Evolutionary conservation across 768 basidiomycete genomes (phyloP).

Genomic region (Boletus vermiculosoides): DNA sequence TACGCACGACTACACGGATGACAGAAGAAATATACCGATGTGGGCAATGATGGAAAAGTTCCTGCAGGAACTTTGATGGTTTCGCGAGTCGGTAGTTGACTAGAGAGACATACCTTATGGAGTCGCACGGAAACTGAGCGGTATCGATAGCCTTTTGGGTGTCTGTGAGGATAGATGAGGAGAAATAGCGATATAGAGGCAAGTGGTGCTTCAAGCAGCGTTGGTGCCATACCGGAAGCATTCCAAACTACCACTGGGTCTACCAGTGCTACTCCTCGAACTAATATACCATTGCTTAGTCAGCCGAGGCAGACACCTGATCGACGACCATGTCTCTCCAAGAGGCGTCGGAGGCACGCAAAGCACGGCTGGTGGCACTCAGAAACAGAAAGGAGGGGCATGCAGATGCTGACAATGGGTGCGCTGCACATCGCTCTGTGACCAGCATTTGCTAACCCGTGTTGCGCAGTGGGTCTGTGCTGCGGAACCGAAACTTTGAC

Average conservation of each 20-base stretch:
- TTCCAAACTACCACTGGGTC: conserved; percentile 10
- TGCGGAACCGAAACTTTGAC: conserved; percentile 85
- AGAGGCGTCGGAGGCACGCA: conserved; percentile 77
- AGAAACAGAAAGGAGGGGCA: conserved; percentile 69
- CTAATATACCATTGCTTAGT: conserved; percentile 29
- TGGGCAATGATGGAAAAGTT: conserved; percentile 98
- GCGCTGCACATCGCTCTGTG: conserved; percentile 22
- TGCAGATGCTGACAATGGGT: conserved; percentile 41
- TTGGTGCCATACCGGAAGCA: conserved; percentile 33
- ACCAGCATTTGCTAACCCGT: conserved; percentile 17
- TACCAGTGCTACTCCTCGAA: neutral
- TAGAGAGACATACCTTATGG: conserved; percentile 53
- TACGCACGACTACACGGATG: neutral
- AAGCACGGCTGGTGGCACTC: conserved; percentile 75
- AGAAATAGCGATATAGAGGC: conserved; percentile 26
- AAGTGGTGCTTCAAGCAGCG: conserved; percentile 13
- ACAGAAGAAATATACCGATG: conserved; percentile 54
- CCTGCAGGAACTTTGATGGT: conserved; percentile 35
- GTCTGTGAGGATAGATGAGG: conserved; percentile 19
- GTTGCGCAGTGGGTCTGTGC: conserved; percentile 42
- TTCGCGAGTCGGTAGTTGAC: neutral
- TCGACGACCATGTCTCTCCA: conserved; percentile 58
- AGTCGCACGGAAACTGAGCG: conserved; percentile 64
- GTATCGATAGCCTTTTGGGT: conserved; percentile 44
- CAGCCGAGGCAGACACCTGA: conserved; percentile 23